Percentiles rank a stretch among this genome's conserved stretches.
These are phyloP conservation scores for Cicer yamashitae DNA, from an alignment of 306 rosid genomes.

Conservation along the genomic window DNA sequence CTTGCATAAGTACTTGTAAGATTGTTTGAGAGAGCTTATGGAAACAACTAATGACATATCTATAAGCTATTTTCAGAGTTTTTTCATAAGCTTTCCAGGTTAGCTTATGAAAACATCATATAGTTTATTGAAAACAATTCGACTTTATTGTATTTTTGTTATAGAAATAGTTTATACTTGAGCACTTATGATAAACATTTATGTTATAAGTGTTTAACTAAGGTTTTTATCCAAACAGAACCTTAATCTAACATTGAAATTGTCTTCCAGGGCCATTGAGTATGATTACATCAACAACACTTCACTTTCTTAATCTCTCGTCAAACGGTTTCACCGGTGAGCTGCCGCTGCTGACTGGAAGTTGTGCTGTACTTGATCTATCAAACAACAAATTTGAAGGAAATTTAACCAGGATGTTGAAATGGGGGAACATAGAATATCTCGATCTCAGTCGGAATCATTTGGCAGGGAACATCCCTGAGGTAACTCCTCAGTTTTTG, in stretches of 20 bases:
- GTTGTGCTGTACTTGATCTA: conserved; percentile 89
- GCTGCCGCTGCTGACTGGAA: conserved; percentile 90
- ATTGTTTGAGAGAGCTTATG: no score
- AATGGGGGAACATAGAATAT: conserved; percentile 91
- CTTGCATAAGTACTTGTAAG: no score
- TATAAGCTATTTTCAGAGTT: no score
- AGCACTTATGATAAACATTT: no score
- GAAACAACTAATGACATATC: no score
- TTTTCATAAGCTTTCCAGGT: no score
- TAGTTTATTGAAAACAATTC: no score
- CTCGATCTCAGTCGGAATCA: conserved; percentile 89
- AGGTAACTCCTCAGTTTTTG: conserved; percentile 81
- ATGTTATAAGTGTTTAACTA: no score
- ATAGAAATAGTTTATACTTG: no score
- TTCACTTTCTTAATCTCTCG: conserved; percentile 75
- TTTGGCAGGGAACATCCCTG: conserved; percentile 79
- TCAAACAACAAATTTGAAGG: conserved; percentile 84
- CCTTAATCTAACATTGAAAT: conserved; percentile 39
- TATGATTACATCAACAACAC: conserved; percentile 73
- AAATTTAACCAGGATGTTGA: conserved; percentile 74
- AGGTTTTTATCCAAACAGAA: no score
- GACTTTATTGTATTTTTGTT: no score
- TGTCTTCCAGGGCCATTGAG: conserved; percentile 77
- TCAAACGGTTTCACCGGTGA: conserved; percentile 75
- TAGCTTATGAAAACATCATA: no score